These are phyloP conservation scores for Xylariaceae sp. DNA, from an alignment of 2,329 filamentous ascomycete genomes.

Conservation along the genomic window DNA sequence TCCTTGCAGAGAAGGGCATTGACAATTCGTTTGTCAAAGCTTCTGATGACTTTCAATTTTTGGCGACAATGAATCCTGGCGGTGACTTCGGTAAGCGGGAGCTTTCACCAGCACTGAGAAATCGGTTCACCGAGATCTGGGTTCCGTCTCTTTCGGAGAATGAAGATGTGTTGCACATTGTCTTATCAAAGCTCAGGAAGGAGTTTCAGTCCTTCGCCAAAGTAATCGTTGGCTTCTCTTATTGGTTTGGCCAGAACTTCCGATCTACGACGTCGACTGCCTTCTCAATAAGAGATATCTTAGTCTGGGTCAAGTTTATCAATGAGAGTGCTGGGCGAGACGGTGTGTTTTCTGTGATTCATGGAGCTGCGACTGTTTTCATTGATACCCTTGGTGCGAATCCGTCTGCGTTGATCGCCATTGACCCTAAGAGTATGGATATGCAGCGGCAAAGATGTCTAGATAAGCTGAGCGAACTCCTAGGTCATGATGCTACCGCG, in stretches of 20 bases:
- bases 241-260: conserved; percentile 88
- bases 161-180: conserved; percentile 86
- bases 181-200: conserved; percentile 70
- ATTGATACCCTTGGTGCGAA: conserved; percentile 95
- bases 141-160: conserved; percentile 84
- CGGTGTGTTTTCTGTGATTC: conserved; percentile 57
- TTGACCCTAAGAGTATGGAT: conserved; percentile 69
- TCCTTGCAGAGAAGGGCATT: conserved; percentile 92
- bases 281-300: conserved; percentile 88
- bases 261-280: conserved; percentile 72
- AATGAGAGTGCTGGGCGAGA: conserved; percentile 64
- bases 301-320: conserved; percentile 92
- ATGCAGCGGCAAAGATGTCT: conserved; percentile 75
- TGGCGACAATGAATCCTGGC: conserved; percentile 98
- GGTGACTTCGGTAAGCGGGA: conserved; percentile 99
- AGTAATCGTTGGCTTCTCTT: conserved; percentile 81
- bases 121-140: conserved; percentile 99
- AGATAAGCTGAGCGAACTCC: conserved; percentile 67
- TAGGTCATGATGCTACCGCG: conserved; percentile 61
- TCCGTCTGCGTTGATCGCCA: conserved; percentile 81
- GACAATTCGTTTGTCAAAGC: conserved; percentile 80
- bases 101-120: conserved; percentile 89
- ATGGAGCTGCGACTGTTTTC: conserved; percentile 94
- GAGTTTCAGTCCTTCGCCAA: conserved; percentile 60
- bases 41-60: conserved; percentile 83